Base-by-base conservation (phyloP, 2,329 filamentous ascomycete genomes). In the Fusarium kyushuense region DNA sequence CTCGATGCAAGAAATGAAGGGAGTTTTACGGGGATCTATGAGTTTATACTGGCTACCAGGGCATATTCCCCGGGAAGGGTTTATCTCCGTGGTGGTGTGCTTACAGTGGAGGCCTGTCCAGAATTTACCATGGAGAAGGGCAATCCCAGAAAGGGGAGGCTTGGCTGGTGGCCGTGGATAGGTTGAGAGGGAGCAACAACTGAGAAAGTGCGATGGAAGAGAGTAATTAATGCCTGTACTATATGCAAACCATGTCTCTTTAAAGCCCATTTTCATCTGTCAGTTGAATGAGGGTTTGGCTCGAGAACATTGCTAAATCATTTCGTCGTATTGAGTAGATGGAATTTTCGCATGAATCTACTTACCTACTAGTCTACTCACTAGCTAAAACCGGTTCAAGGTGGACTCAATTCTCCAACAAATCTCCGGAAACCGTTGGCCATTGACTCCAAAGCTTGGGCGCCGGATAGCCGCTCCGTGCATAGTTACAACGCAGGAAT, bases 141-240 rank as follows among this genome's bases (percentile, higher is more conserved):
- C 41, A 46, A 35, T 23, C 58, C 61, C 16, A 7, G 61, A 63
- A 64, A 58, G 61, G 61, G n/a, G 52, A 29, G 5, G n/a, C 36
- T 53, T 42, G 42, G n/a, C n/a, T n/a, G n/a, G n/a, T n/a, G n/a
- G n/a, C n/a, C n/a, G n/a, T n/a, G n/a, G n/a, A n/a, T n/a, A n/a
- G n/a, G n/a, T n/a, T n/a, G 3, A 12, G 25, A 16, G 36, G 2
- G 8, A 14, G 29, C 7, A 19, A 21, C n/a, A 10, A 6, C 1
- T 16, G 4, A 35, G 33, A 2, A 7, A 19, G 11, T 23, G 13
- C 3, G 3, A 23, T 23, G n/a, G 5, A 21, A 14, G 19, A 40
- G 4, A 1, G 8, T 16, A 0, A 41, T 3, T 10, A 7, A 21
- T 5, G 12, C 14, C 36, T 21, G 1, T 38, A 14, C n/a, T 21